Percentiles rank a stretch among this genome's conserved stretches.
Conservation (phyloP, 768 basidiomycete species). For the Lanmaoa rubissima region DNA sequence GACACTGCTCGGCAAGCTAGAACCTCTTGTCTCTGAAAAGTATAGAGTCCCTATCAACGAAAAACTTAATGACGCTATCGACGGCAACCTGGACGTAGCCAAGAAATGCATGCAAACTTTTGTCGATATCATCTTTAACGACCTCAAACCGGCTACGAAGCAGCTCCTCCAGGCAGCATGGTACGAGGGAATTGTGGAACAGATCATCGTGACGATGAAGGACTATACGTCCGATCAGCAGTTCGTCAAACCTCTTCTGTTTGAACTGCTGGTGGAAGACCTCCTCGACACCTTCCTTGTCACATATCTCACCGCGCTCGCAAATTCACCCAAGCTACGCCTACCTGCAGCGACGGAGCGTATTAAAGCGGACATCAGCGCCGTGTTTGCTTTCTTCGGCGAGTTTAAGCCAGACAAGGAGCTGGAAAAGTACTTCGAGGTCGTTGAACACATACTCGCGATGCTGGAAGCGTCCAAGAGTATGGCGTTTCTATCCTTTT, state of each 20-base stretch:
- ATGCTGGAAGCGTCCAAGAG: conserved; percentile 85
- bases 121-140: conserved; percentile 94
- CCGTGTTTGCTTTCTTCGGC: conserved; percentile 78
- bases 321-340: conserved; percentile 78
- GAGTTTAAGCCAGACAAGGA: conserved; percentile 76
- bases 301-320: conserved; percentile 83
- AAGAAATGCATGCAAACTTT: conserved; percentile 96
- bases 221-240: conserved; percentile 96
- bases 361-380: conserved; percentile 78
- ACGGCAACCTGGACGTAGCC: conserved; percentile 96
- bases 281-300: conserved; percentile 89
- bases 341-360: conserved; percentile 84
- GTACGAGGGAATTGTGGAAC: conserved; percentile 87
- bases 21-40: conserved; percentile 91
- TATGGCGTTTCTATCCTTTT: conserved; percentile 90
- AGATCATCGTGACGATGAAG: conserved; percentile 92
- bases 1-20: conserved; percentile 77
- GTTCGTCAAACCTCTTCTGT: conserved; percentile 85
- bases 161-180: conserved; percentile 78
- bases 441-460: conserved; percentile 78
- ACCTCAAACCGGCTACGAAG: conserved; percentile 84
- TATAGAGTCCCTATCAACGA: conserved; percentile 82
- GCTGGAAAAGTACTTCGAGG: conserved; percentile 79
- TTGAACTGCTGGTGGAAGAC: conserved; percentile 91
- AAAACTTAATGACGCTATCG: conserved; percentile 91